Evolutionary conservation across 2,329 filamentous ascomycete genomes (phyloP).

Genomic region (Arthrocladium fulminans): DNA sequence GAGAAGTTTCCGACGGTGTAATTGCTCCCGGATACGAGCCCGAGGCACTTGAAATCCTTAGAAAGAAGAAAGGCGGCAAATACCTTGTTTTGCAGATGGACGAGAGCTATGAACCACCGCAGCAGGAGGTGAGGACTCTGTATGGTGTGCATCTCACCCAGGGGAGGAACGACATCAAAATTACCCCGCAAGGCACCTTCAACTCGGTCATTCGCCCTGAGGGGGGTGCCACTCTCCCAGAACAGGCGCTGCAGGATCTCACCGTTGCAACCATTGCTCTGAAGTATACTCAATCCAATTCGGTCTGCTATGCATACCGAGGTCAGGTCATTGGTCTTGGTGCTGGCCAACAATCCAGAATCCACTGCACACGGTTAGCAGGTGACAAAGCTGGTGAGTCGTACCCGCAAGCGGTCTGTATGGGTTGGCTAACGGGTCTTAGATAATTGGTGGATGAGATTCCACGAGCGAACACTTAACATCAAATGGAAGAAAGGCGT

Average conservation of each 20-base stretch:
- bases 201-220: constrained; percentile 78
- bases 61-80: constrained; percentile 96
- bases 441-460: constrained; percentile 99
- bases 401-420: neutral
- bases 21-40: constrained; percentile 81
- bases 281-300: constrained; percentile 99
- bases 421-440: constrained; percentile 27
- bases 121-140: constrained; percentile 72
- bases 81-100: constrained; percentile 96
- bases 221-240: constrained; percentile 61
- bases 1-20: constrained; percentile 94
- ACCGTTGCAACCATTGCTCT: constrained; percentile 93
- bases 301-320: constrained; percentile 91
- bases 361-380: constrained; percentile 94
- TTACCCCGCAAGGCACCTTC: constrained; percentile 74
- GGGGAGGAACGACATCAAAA: constrained; percentile 83
- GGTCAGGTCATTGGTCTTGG: constrained; percentile 91
- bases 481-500: constrained; percentile 97
- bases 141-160: constrained; percentile 85
- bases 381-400: constrained; percentile 65
- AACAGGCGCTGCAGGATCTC: constrained; percentile 76
- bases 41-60: constrained; percentile 80
- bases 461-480: constrained; percentile 77
- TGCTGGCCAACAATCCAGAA: constrained; percentile 92
- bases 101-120: constrained; percentile 66